Conservation (phyloP, 768 basidiomycete species). For the Tylopilus felleus region DNA sequence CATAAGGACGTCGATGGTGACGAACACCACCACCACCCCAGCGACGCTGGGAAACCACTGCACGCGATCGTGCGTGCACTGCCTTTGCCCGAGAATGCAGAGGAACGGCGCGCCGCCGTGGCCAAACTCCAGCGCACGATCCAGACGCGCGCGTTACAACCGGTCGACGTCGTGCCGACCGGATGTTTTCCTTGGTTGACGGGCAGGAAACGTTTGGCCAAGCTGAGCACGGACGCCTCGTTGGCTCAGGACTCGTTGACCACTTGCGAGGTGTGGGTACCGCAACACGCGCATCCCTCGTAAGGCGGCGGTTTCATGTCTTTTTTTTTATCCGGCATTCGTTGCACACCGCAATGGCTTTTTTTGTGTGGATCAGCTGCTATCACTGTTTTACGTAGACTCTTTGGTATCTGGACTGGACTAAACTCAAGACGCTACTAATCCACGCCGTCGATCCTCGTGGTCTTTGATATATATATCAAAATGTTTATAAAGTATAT, state of each 20-base stretch:
- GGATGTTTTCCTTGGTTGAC: conserved; percentile 24
- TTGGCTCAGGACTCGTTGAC: conserved; percentile 15
- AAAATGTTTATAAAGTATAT: no score
- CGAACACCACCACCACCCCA: background rate
- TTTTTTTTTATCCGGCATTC: background rate
- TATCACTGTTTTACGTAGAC: no score
- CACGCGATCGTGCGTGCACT: conserved; percentile 24
- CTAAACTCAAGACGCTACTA: no score
- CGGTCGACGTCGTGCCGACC: conserved; percentile 15
- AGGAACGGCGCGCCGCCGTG: background rate
- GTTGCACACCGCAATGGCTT: background rate
- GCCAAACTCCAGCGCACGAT: conserved; percentile 13
- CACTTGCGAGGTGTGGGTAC: conserved; percentile 16
- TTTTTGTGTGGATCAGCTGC: no score
- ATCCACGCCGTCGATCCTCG: no score
- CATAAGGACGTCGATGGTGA: background rate
- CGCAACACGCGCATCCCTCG: conserved; percentile 1
- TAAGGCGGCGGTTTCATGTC: background rate
- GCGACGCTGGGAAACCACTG: conserved; percentile 5
- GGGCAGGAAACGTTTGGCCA: conserved; percentile 7
- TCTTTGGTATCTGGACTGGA: no score
- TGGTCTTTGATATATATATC: no score
- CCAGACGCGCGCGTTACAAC: conserved; percentile 23
- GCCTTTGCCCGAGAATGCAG: conserved; percentile 5
- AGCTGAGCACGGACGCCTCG: background rate